Percentiles rank a stretch among this genome's conserved stretches.
phyloP scores from a whole-genome alignment of 768 basidiomycete genomes.

The Cystoderma amianthinum region DNA sequence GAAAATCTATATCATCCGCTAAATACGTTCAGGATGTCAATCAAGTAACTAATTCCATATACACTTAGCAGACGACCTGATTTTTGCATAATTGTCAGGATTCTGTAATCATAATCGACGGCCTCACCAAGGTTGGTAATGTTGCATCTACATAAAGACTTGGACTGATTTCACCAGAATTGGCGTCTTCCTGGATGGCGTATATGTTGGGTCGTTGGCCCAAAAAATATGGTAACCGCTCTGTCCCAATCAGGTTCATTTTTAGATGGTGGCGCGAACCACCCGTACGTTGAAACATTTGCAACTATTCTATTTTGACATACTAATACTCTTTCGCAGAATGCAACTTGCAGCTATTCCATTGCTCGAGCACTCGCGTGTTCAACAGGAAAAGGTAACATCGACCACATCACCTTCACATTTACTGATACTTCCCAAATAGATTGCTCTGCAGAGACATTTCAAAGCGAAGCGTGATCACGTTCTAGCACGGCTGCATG shows the following conservation, averaged over 20 bases:
- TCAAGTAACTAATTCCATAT: constrained; percentile 27
- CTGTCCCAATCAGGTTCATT: constrained; percentile 92
- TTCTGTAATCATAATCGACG: constrained; percentile 80
- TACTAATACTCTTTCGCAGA: constrained; percentile 22
- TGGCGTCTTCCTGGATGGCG: constrained; percentile 96
- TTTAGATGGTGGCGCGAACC: constrained; percentile 92
- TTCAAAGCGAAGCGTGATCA: constrained; percentile 92
- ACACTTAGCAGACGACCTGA: not conserved
- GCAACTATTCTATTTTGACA: not conserved
- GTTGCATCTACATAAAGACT: not conserved
- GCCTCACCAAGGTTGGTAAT: constrained; percentile 72
- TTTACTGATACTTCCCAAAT: not conserved
- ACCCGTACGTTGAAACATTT: constrained; percentile 64
- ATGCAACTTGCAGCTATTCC: constrained; percentile 87
- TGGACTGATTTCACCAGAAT: constrained; percentile 52
- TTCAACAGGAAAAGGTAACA: constrained; percentile 58
- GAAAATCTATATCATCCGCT: constrained; percentile 77
- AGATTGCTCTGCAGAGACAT: constrained; percentile 81
- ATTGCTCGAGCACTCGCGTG: constrained; percentile 67
- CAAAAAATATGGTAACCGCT: constrained; percentile 81
- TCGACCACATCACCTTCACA: not conserved
- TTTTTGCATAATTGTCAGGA: constrained; percentile 37
- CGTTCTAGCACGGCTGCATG: constrained; percentile 73
- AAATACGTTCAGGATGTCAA: constrained; percentile 85
- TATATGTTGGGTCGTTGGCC: constrained; percentile 89